These are phyloP conservation scores for Jatropha multifida DNA, from an alignment of 441 rosid genomes.

Conservation along the genomic window DNA sequence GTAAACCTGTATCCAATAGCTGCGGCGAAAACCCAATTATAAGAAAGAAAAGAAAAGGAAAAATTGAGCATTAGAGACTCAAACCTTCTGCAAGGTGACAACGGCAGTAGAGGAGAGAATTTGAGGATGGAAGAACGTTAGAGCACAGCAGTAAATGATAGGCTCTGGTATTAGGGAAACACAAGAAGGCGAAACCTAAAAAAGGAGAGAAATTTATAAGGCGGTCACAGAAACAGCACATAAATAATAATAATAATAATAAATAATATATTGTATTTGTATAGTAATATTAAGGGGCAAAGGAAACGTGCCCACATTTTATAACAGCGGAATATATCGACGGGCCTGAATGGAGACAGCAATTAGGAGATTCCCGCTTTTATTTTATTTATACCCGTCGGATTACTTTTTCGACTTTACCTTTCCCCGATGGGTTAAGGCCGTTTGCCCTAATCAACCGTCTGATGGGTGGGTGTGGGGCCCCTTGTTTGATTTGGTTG, in stretches of 20 bases:
- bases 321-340: neutral
- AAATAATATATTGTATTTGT: neutral
- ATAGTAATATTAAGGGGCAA: neutral
- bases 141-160: neutral
- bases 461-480: neutral
- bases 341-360: conserved; percentile 14
- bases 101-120: neutral
- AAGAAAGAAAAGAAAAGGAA: neutral
- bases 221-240: conserved; percentile 2
- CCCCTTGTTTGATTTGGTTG: neutral
- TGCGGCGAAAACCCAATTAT: neutral
- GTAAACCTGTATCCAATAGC: neutral
- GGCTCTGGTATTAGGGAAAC: neutral
- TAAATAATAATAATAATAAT: neutral
- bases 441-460: conserved; percentile 2
- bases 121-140: neutral
- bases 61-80: neutral
- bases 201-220: conserved; percentile 10
- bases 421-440: neutral
- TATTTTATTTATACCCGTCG: conserved; percentile 9
- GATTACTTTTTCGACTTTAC: conserved; percentile 11
- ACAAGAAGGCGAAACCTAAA: neutral
- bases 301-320: conserved; percentile 13
- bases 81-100: neutral
- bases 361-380: neutral